Base-by-base conservation (phyloP, 1,139 yeast genomes). In the Lodderomyces margitis region DNA sequence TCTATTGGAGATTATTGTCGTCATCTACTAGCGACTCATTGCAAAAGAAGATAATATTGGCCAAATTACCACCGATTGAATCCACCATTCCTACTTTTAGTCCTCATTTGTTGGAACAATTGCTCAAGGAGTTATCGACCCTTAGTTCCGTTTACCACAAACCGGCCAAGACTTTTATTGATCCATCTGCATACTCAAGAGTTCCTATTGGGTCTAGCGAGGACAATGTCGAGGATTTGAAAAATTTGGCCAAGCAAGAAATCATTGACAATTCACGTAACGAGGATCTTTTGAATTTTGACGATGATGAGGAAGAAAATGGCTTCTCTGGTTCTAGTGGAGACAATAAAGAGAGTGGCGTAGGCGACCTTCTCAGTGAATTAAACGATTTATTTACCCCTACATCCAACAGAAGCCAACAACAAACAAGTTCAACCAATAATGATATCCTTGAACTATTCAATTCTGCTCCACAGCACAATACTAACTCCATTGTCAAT, bases 1-100 rank as follows among this genome's bases (percentile, higher is more conserved):
- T 92, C 40, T 92, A 89, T 64, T 92, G 98, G 98, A 81, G 98
- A 58, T 70, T 94, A 45, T 70, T 92, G 45, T 87, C 96, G 0
- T 68, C 84, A 21, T 56, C 66, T 1, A 53, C 61, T 20, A 53
- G 57, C 12, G 81, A 79, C 42, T 72, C 65, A 4, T 56, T 70
- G 21, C 75, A 74, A 38, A 59, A 75, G 52, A 70, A 75, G 41
- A 73, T 86, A 36, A 68, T 84, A 21, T 63, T 83, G 45, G 70
- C 81, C 9, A 78, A 78, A 47, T 66, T 85, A 44, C 95, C 96
- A 6, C 79, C 81, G 8, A 79, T 91, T 44, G 77, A 80, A 34
- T 75, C 87, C 3, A 83, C 91, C 0, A 80, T 91, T 36, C 83
- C 88, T 38, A 63, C 72, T 15, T 83, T 89, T 55, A 81, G 87